Evolutionary conservation across 164 flowering plant genomes (phyloP).

Genomic region (Cinnamomum micranthum): DNA sequence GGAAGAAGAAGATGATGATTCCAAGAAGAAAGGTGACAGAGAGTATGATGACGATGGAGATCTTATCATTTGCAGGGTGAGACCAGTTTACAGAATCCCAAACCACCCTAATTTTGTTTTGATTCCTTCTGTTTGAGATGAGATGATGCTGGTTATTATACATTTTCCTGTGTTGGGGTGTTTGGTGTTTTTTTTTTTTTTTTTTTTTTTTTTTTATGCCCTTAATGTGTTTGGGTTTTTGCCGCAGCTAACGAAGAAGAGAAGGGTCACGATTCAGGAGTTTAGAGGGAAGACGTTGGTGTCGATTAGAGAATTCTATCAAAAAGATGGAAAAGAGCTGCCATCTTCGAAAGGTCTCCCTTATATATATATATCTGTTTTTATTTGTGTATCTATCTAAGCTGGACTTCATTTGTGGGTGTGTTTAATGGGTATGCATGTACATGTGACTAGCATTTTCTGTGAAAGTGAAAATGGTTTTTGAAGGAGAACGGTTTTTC

Average conservation of each 20-base stretch:
- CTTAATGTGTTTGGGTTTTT: neutral
- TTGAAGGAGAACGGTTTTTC: too few relatives aligned
- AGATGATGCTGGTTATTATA: neutral
- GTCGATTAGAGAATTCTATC: slow-evolving; percentile 81
- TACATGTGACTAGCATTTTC: too few relatives aligned
- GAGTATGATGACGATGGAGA: slow-evolving; percentile 84
- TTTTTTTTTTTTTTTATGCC: neutral
- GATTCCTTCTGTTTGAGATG: neutral
- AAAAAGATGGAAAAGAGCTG: slow-evolving; percentile 70
- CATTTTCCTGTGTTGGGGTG: neutral
- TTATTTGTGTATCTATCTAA: too few relatives aligned
- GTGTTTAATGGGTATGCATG: too few relatives aligned
- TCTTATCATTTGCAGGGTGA: slow-evolving; percentile 76
- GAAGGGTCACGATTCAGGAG: slow-evolving; percentile 81
- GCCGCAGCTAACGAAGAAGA: slow-evolving; percentile 64
- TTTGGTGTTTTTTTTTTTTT: too few relatives aligned
- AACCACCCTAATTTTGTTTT: neutral
- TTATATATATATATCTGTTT: neutral
- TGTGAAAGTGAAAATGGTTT: too few relatives aligned
- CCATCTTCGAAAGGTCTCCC: slow-evolving; percentile 78
- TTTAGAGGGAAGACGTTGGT: slow-evolving; percentile 85
- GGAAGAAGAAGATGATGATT: slow-evolving; percentile 18
- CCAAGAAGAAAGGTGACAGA: slow-evolving; percentile 18
- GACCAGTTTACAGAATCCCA: slow-evolving; percentile 4
- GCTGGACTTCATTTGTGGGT: too few relatives aligned